Base-by-base conservation (phyloP, 768 basidiomycete species). In the Peribolospora baueri region DNA sequence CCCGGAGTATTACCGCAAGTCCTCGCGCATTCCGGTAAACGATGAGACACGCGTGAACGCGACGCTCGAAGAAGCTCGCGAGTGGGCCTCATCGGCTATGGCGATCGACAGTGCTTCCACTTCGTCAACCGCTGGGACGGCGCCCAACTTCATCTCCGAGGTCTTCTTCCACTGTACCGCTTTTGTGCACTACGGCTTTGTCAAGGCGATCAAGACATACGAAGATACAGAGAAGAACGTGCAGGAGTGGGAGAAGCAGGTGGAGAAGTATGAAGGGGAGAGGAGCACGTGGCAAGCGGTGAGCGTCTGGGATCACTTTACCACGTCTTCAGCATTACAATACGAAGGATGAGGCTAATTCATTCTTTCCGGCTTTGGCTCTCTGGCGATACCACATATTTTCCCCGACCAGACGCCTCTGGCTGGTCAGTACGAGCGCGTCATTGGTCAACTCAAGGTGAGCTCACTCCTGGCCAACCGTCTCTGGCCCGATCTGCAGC, bases 11-110 rank as follows among this genome's bases (percentile, higher is more conserved):
- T 90, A 78, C 64, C 77, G 77, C 7, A 76, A 75, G 57, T 81
- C 81, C 4, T 65, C 71, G 7, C 74, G 86, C 5, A 75, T 97
- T 39, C 73, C 84, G 60, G 68, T 91, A 36, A 76, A 69, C 39
- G 91, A 97, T 10, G 86, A 93, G 65, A 98, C 93, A 0, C 79
- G 88, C 52, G 82, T 98, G 60, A 87, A 86, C 61, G 87, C 87
- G 0, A 86, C 85, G 0, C 81, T 79, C 59, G 82, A 86, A 55
- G 88, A 97, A 61, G 84, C 82, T 1, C 71, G 75, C 25, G 70
- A 74, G 55, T 93, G 38, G 1, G 8, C 42, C 14, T 8, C 41
- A 37, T 36, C 38, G 5, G 8, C 37, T 10, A 10, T n/a, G 14
- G 3, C 37, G 41, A 51, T 42, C 25, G 25, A 46, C 9, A 42